Base-by-base conservation (phyloP, 2,329 filamentous ascomycete species). In the Neonectria neomacrospora region DNA sequence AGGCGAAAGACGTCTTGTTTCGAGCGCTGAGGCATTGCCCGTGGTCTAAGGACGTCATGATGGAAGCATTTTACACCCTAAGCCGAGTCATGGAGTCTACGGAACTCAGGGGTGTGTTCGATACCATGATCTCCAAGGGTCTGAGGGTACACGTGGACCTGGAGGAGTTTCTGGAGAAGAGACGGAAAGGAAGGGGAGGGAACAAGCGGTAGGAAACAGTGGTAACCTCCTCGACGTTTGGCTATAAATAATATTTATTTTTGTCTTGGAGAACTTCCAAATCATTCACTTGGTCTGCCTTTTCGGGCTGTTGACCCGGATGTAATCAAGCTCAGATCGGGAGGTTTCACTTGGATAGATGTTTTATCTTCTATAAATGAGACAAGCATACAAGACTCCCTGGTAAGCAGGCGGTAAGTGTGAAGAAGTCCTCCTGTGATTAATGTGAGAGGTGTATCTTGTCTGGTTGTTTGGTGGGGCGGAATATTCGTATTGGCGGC, bases 11-110 rank as follows among this genome's bases (percentile, higher is more conserved):
- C 3, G 77, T 85, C 3, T 83, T 84, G 60, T 85, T 83, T 65
- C 71, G 81, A 10, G 84, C 82, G 0, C 54, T 86, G 30, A 75
- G 75, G 10, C 78, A 82, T 18, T 86, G 84, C 61, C 83, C 83
- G 0, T 83, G 83, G 78, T 80, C 79, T 5, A 86, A 85, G 73
- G 78, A 77, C 30, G 67, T 85, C 34, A 79, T 83, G 63, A 80
- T 88, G 79, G 81, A 85, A 71, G 85, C 80, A 0, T 87, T 88
- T 70, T 68, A 68, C 37, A 80, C 78, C n/a, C 67, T 85, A 30
- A 75, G 75, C 12, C 70, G 75, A 8, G 80, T 80, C 0, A 79
- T 87, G 79, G 79, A 81, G 54, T 79, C 79, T 20, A 75, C 76
- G 1, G 85, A 88, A 68, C 74, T 88, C 50, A 79, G 79, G 64